Percentiles rank a stretch among this genome's conserved stretches.
phyloP scores from a whole-genome alignment of 2,329 filamentous ascomycete species.

The Zarea fungicola region DNA sequence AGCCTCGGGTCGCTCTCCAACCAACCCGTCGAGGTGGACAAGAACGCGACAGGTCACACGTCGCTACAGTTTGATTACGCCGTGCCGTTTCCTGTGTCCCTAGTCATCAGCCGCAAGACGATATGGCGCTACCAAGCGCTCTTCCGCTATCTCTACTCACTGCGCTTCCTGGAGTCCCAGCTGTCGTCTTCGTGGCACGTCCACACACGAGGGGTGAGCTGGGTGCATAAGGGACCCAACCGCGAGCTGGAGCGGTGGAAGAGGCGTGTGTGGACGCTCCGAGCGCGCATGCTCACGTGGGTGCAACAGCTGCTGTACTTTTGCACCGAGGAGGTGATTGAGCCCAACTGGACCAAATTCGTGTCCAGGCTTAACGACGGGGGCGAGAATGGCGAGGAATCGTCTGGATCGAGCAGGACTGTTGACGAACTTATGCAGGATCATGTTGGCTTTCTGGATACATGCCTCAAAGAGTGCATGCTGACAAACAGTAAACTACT shows the following conservation, averaged over 20 bases:
- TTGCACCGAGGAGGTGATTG: constrained; percentile 93
- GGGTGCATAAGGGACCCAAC: constrained; percentile 74
- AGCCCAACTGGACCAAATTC: constrained; percentile 92
- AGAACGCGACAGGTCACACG: constrained; percentile 84
- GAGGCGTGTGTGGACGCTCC: constrained; percentile 81
- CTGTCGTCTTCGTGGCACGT: constrained; percentile 86
- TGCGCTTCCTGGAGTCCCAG: constrained; percentile 84
- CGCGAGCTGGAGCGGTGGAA: constrained; percentile 85
- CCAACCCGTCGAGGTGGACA: constrained; percentile 69
- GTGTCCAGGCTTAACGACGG: constrained; percentile 73
- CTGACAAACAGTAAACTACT: constrained; percentile 93
- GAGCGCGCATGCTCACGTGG: constrained; percentile 93
- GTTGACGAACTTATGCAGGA: constrained; percentile 99
- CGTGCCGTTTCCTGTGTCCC: constrained; percentile 89
- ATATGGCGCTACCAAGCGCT: constrained; percentile 95
- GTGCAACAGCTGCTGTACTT: constrained; percentile 96
- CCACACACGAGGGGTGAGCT: constrained; percentile 73
- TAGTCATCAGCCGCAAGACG: constrained; percentile 94
- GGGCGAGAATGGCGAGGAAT: constrained; percentile 19
- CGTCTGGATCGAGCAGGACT: constrained; percentile 52
- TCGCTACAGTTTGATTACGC: constrained; percentile 90
- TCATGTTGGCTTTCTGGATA: constrained; percentile 96
- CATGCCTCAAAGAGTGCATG: constrained; percentile 98
- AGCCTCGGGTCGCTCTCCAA: constrained; percentile 67
- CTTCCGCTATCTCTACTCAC: constrained; percentile 86